Evolutionary conservation across 2,329 filamentous ascomycete genomes (phyloP).

Genomic region (Fusarium metavorans): DNA sequence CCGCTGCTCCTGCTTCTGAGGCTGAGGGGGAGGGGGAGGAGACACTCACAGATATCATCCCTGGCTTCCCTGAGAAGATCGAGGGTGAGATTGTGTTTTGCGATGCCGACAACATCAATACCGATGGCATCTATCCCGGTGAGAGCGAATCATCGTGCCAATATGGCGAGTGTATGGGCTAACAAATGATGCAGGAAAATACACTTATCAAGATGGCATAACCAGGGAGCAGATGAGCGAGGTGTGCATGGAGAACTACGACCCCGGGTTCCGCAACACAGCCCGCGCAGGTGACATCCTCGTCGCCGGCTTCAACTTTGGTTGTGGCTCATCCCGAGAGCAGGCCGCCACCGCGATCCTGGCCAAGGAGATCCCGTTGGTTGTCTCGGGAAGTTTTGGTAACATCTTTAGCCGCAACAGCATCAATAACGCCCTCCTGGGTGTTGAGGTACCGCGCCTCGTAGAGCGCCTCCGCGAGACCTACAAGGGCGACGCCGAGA

Average conservation of each 20-base stretch:
- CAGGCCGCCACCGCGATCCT: slow-evolving; percentile 85
- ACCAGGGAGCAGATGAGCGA: slow-evolving; percentile 83
- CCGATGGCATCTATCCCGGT: slow-evolving; percentile 91
- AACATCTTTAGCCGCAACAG: slow-evolving; percentile 86
- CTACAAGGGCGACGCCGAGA: slow-evolving; percentile 63
- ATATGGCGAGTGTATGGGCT: slow-evolving; percentile 42
- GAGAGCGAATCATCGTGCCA: slow-evolving; percentile 53
- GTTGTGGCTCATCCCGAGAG: slow-evolving; percentile 83
- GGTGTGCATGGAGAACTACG: slow-evolving; percentile 96
- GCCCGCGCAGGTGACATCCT: slow-evolving; percentile 82
- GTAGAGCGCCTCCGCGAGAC: slow-evolving; percentile 73
- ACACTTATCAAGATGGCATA: slow-evolving; percentile 91
- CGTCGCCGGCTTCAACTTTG: slow-evolving; percentile 90
- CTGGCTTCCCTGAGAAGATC: slow-evolving; percentile 87
- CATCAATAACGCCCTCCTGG: slow-evolving; percentile 84
- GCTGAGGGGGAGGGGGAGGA: slow-evolving; percentile 47
- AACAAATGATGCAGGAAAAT: slow-evolving; percentile 65
- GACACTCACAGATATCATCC: slow-evolving; percentile 76
- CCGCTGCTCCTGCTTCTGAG: slow-evolving; percentile 5
- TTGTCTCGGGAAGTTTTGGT: slow-evolving; percentile 83
- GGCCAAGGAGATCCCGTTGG: slow-evolving; percentile 82
- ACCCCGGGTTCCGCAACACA: slow-evolving; percentile 73
- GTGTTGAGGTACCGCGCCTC: slow-evolving; percentile 75
- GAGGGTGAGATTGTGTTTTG: slow-evolving; percentile 86
- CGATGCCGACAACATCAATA: slow-evolving; percentile 71